Evolutionary conservation across 306 rosid genomes (phyloP).

Genomic region (Ceratonia siliqua): DNA sequence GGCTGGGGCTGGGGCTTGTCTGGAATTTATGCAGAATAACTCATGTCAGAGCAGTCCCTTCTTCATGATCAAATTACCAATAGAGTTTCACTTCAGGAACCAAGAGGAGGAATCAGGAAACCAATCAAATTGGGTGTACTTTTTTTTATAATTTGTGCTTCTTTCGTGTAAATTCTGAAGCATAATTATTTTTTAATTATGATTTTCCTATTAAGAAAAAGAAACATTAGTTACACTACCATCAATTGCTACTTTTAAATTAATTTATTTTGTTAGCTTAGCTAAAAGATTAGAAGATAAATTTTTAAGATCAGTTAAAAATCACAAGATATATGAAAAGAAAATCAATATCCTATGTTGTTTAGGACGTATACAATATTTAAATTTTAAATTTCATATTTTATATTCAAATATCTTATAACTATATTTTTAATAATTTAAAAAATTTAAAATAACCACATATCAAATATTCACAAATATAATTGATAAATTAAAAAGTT

Average conservation of each 20-base stretch:
- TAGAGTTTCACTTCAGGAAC: background rate
- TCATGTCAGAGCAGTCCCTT: too few relatives aligned
- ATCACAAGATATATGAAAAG: too few relatives aligned
- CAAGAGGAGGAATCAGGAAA: slow-evolving; percentile 2
- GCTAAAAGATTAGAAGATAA: background rate
- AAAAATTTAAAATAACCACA: too few relatives aligned
- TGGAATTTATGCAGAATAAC: background rate
- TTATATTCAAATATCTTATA: too few relatives aligned
- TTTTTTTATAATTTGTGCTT: background rate
- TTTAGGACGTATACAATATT: too few relatives aligned
- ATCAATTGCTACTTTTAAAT: background rate
- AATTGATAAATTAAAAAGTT: too few relatives aligned
- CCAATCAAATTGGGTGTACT: slow-evolving; percentile 3
- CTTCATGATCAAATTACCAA: background rate
- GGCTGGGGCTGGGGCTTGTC: background rate
- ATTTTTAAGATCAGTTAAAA: background rate
- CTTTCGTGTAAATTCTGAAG: background rate
- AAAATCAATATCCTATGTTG: too few relatives aligned
- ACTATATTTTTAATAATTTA: too few relatives aligned
- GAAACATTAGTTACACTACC: background rate
- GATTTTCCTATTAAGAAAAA: background rate
- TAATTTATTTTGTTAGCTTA: background rate
- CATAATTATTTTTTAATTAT: background rate
- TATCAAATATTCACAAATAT: too few relatives aligned
- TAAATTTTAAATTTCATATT: too few relatives aligned